Percentiles rank a stretch among this genome's conserved stretches.
phyloP scores from a whole-genome alignment of 371 early-diverging fungal genomes.

The Lichtheimia ornata region DNA sequence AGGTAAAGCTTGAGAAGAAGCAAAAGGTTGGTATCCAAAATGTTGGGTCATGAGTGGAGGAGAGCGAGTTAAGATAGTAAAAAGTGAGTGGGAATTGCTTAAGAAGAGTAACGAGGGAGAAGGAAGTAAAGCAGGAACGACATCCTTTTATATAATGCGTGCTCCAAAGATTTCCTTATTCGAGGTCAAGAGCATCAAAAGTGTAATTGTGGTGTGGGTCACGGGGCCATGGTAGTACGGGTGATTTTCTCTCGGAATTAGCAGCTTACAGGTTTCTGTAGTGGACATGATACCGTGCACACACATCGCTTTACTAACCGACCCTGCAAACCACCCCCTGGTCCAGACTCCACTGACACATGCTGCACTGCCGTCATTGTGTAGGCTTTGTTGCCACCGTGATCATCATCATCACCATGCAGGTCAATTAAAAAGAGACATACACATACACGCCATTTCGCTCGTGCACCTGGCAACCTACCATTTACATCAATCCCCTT shows the following conservation, averaged over 20 bases:
- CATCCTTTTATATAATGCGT: not conserved
- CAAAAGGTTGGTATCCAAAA: not conserved
- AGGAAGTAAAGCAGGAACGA: not conserved
- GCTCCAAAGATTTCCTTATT: not conserved
- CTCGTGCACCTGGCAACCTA: not conserved
- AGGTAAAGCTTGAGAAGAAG: constrained; percentile 2
- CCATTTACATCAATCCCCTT: not conserved
- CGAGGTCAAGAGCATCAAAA: not conserved
- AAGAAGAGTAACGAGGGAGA: not conserved
- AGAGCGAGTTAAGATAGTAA: not conserved
- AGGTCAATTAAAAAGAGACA: not conserved
- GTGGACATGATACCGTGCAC: not conserved
- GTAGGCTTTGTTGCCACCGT: too few relatives aligned
- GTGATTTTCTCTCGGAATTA: not conserved
- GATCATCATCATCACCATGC: not conserved
- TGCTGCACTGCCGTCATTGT: too few relatives aligned
- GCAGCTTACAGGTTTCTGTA: not conserved
- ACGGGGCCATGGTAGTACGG: not conserved
- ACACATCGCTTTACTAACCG: not conserved
- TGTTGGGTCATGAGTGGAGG: not conserved
- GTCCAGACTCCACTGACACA: not conserved
- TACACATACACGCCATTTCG: not conserved
- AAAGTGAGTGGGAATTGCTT: not conserved
- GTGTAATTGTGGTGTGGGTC: not conserved
- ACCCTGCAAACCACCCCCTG: not conserved